These are phyloP conservation scores for Marasmius fiardii DNA, from an alignment of 1,284 basidiomycete species.

Conservation along the genomic window DNA sequence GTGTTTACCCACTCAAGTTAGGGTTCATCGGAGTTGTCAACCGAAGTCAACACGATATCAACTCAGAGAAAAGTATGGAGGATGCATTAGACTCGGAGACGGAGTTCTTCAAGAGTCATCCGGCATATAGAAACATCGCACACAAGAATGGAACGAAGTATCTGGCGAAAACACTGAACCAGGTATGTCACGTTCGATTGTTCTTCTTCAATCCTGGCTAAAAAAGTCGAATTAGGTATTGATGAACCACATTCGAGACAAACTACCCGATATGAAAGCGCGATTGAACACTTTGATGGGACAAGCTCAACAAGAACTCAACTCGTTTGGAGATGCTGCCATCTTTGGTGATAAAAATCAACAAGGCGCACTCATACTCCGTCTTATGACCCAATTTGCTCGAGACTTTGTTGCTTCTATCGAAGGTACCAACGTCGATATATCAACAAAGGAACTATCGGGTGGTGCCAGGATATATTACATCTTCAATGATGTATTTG, in stretches of 20 bases:
- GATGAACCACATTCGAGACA: constrained; percentile 98
- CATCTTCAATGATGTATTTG: constrained; percentile 99
- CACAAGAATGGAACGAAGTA: constrained; percentile 97
- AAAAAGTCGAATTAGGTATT: constrained; percentile 59
- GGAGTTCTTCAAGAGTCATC: constrained; percentile 90
- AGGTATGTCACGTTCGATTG: constrained; percentile 46
- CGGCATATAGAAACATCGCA: constrained; percentile 93
- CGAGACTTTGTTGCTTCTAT: constrained; percentile 97
- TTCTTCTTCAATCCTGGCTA: not conserved
- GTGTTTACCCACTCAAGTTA: constrained; percentile 95
- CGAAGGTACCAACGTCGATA: constrained; percentile 96
- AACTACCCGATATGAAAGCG: constrained; percentile 99
- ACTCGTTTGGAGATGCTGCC: constrained; percentile 92
- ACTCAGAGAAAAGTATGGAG: constrained; percentile 80
- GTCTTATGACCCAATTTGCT: constrained; percentile 99
- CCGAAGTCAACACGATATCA: constrained; percentile 97
- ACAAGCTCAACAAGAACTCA: constrained; percentile 97
- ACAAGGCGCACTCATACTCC: constrained; percentile 86
- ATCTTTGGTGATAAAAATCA: constrained; percentile 91
- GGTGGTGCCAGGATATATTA: constrained; percentile 99
- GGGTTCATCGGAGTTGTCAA: constrained; percentile 99
- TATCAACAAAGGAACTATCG: constrained; percentile 97
- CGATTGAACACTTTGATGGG: constrained; percentile 98
- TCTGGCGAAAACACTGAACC: constrained; percentile 91
- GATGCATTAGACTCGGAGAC: constrained; percentile 85